phyloP scores from a whole-genome alignment of 2,329 filamentous ascomycete genomes.

The Aspergillus sojae region DNA sequence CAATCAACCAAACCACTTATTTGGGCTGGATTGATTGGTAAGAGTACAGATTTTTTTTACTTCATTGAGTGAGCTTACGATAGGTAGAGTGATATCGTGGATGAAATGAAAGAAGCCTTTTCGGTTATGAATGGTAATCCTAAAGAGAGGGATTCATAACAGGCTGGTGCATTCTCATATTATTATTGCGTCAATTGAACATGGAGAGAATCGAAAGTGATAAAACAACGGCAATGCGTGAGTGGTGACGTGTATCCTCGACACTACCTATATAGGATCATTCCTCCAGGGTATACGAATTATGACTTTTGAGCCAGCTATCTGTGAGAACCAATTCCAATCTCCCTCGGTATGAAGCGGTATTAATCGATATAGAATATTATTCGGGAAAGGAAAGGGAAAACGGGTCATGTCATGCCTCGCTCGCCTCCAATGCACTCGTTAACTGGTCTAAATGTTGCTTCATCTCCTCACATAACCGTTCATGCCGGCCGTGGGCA shows the following conservation, averaged over 20 bases:
- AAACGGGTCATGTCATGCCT: background rate
- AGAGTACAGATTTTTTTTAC: background rate
- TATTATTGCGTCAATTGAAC: background rate
- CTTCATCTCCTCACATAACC: constrained; percentile 18
- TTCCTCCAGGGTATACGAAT: background rate
- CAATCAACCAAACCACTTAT: background rate
- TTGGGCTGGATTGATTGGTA: background rate
- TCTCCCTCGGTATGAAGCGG: background rate
- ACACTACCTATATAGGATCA: background rate
- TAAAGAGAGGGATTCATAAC: too few species aligned
- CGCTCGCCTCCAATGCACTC: constrained; percentile 4
- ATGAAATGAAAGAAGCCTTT: too few species aligned
- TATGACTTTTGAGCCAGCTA: background rate
- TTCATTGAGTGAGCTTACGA: too few species aligned
- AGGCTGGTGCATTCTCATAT: too few species aligned
- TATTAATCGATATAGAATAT: background rate
- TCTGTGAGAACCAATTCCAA: background rate
- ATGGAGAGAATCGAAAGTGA: background rate
- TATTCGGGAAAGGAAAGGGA: background rate
- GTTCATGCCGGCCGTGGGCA: constrained; percentile 12
- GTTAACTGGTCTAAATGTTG: constrained; percentile 13
- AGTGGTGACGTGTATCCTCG: background rate
- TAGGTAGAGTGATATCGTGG: too few species aligned
- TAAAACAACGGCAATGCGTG: background rate
- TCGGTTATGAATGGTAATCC: too few species aligned